Conservation (phyloP, 352 stramenopile genomes). For the Phytophthora megakarya region DNA sequence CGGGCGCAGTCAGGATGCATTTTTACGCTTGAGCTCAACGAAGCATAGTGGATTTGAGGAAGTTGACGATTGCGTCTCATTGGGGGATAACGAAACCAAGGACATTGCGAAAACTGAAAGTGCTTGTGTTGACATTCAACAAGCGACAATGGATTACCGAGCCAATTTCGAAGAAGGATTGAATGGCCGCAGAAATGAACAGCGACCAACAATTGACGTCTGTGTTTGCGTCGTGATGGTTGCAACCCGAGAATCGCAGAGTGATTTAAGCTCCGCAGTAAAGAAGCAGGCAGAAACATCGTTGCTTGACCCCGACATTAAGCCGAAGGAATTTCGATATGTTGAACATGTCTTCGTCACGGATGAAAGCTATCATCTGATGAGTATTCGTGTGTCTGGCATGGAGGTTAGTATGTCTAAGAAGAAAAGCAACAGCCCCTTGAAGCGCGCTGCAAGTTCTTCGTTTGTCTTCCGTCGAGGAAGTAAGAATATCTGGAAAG, state of each 20-base stretch:
- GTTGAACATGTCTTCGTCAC: conserved; percentile 66
- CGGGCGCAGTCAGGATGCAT: conserved; percentile 40
- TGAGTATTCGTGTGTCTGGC: conserved; percentile 58
- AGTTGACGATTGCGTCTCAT: conserved; percentile 13
- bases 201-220: conserved; percentile 44
- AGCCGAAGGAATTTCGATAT: conserved; percentile 38
- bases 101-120: not conserved
- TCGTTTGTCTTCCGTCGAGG: conserved; percentile 55
- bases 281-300: conserved; percentile 29
- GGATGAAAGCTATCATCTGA: conserved; percentile 49
- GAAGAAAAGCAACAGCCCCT: conserved; percentile 17
- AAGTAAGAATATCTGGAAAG: conserved; percentile 53
- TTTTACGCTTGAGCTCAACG: conserved; percentile 63
- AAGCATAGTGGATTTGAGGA: conserved; percentile 61
- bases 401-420: conserved; percentile 34
- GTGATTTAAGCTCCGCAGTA: conserved; percentile 20
- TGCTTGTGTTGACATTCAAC: conserved; percentile 34
- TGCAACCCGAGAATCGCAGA: conserved; percentile 34
- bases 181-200: conserved; percentile 31
- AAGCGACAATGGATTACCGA: conserved; percentile 35
- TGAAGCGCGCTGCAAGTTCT: conserved; percentile 18
- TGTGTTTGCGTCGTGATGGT: conserved; percentile 57
- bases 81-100: conserved; percentile 2
- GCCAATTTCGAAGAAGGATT: conserved; percentile 31
- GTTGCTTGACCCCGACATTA: conserved; percentile 32